Conservation (phyloP, 495 filamentous ascomycete species). For the Margaritispora aquatica region DNA sequence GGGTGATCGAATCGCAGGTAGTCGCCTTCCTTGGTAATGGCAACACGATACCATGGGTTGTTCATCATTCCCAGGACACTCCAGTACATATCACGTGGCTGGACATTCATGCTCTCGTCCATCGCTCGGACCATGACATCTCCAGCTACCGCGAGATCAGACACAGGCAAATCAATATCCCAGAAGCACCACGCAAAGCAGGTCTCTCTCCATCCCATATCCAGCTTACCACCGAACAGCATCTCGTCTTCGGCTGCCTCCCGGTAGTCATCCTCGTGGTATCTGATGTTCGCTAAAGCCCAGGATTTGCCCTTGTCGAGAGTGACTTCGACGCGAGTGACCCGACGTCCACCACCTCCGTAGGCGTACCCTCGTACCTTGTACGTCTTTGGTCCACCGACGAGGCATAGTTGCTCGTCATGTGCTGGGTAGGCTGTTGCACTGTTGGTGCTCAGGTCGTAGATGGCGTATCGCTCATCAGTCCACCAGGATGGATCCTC, state of each 20-base stretch:
- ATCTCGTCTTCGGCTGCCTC: constrained; percentile 48
- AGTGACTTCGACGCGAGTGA: constrained; percentile 80
- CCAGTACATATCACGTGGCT: constrained; percentile 97
- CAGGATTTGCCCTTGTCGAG: constrained; percentile 81
- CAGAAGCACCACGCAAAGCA: constrained; percentile 96
- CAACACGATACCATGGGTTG: constrained; percentile 87
- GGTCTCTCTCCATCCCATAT: constrained; percentile 75
- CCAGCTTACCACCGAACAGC: constrained; percentile 72
- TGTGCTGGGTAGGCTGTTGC: constrained; percentile 78
- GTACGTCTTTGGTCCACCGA: constrained; percentile 47
- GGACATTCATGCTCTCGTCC: constrained; percentile 85
- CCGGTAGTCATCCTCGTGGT: constrained; percentile 84
- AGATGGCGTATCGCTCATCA: constrained; percentile 92
- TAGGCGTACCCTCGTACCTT: constrained; percentile 81
- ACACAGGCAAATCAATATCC: constrained; percentile 63
- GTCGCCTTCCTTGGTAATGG: constrained; percentile 65
- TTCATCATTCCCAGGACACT: constrained; percentile 98
- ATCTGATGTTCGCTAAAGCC: constrained; percentile 74
- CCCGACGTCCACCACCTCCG: constrained; percentile 77
- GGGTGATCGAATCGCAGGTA: constrained; percentile 82
- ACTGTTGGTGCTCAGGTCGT: constrained; percentile 87
- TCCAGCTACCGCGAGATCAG: constrained; percentile 53
- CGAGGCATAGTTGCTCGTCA: constrained; percentile 60
- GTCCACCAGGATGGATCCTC: constrained; percentile 74
- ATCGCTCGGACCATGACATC: constrained; percentile 84